Evolutionary conservation across 75 land plant genomes (phyloP).

Genomic region (Adiantum capillusveneris): DNA sequence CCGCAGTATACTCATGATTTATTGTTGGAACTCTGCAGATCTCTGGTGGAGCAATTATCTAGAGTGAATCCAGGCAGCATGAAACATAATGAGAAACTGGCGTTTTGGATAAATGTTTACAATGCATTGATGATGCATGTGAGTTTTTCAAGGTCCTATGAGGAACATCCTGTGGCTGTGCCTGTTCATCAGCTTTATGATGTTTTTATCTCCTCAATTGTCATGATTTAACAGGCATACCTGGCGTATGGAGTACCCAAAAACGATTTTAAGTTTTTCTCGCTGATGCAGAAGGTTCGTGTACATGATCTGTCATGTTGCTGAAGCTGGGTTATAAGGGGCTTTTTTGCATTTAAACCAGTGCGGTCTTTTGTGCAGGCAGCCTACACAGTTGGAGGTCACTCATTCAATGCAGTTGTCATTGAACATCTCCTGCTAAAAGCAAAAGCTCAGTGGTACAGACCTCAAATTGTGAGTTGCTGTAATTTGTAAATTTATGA

Average conservation of each 20-base stretch:
- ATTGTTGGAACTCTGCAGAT: constrained; percentile 24
- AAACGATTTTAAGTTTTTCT: constrained; percentile 71
- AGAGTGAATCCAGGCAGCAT: constrained; percentile 59
- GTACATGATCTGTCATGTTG: not conserved
- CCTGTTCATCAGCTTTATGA: too few relatives aligned
- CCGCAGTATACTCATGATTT: not conserved
- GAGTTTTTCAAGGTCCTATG: not conserved
- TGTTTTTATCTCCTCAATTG: constrained; percentile 7
- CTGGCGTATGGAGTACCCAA: constrained; percentile 89
- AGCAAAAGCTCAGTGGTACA: constrained; percentile 62
- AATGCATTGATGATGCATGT: constrained; percentile 95
- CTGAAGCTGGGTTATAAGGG: too few relatives aligned
- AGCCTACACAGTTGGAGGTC: constrained; percentile 86
- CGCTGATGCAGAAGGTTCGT: constrained; percentile 85
- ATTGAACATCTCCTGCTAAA: constrained; percentile 69
- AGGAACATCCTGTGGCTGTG: too few relatives aligned
- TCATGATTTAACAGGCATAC: constrained; percentile 65
- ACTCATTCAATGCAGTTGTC: constrained; percentile 71
- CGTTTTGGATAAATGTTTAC: constrained; percentile 89
- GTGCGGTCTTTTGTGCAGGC: too few relatives aligned
- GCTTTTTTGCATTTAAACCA: too few relatives aligned
- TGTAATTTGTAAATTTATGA: too few relatives aligned
- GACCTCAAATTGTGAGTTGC: constrained; percentile 75
- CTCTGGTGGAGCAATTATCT: constrained; percentile 73
- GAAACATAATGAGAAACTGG: constrained; percentile 56